Evolutionary conservation across 2,329 filamentous ascomycete genomes (phyloP).

Genomic region (Diplodia scrobiculata): DNA sequence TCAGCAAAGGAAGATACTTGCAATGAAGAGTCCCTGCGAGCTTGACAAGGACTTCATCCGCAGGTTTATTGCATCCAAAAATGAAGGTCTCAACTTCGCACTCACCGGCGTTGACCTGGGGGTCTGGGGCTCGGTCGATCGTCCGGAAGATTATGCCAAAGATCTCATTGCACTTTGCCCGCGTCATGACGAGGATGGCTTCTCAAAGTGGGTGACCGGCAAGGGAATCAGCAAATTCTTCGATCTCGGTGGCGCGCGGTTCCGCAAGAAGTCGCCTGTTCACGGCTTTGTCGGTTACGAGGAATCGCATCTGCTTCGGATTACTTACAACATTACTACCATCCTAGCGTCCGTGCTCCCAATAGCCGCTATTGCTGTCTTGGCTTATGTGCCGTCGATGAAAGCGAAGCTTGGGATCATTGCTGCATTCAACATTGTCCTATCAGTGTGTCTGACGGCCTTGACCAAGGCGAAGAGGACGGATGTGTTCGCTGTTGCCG

Average conservation of each 20-base stretch:
- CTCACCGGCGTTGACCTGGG: constrained; percentile 1
- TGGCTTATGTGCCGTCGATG: constrained; percentile 6
- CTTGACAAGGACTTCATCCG: constrained; percentile 30
- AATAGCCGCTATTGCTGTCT: not conserved
- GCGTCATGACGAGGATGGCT: not conserved
- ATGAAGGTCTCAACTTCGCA: constrained; percentile 12
- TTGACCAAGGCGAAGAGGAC: constrained; percentile 6
- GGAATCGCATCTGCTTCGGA: not conserved
- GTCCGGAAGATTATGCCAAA: not conserved
- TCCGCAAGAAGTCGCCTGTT: not conserved
- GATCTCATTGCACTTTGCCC: not conserved
- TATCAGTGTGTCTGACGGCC: not conserved
- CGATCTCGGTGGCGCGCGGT: not conserved
- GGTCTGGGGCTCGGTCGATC: not conserved
- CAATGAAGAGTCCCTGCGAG: constrained; percentile 17
- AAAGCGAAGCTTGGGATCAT: constrained; percentile 4
- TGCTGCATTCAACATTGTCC: not conserved
- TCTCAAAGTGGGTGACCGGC: not conserved
- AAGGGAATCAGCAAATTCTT: not conserved
- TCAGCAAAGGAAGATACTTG: constrained; percentile 29
- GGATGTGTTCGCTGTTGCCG: constrained; percentile 4
- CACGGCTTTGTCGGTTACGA: not conserved
- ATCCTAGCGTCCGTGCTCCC: not conserved
- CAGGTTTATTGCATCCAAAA: constrained; percentile 21
- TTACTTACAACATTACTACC: not conserved